A percentile compares a stretch with the other conserved stretches of the same genome.
phyloP scores from a whole-genome alignment of 2,329 filamentous ascomycete species.

The Diaporthe australafricana region DNA sequence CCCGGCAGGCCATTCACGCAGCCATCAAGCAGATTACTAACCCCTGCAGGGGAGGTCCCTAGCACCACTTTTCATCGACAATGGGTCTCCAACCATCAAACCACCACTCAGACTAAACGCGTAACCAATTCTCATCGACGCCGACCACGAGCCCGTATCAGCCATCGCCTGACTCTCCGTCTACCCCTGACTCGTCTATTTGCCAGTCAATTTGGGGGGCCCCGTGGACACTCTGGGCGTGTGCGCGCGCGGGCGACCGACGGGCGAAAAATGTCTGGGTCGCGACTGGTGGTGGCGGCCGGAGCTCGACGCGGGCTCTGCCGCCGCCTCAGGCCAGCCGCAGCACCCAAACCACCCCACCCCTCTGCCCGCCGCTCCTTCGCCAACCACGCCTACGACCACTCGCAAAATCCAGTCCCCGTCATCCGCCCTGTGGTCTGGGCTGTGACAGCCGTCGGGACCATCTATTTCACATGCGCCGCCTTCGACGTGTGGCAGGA shows the following conservation, averaged over 20 bases:
- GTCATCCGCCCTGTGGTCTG: constrained; percentile 40
- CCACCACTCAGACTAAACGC: not conserved
- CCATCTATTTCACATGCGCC: constrained; percentile 33
- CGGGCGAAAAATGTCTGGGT: constrained; percentile 17
- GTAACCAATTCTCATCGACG: not conserved
- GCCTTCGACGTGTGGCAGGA: constrained; percentile 30
- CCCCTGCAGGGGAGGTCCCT: not conserved
- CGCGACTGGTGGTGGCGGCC: not conserved
- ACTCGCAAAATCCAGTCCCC: constrained; percentile 36
- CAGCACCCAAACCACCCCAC: not conserved
- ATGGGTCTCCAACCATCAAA: constrained; percentile 1
- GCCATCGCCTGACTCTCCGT: constrained; percentile 1
- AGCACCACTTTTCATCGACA: constrained; percentile 13
- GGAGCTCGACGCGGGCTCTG: constrained; percentile 11
- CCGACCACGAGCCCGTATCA: not conserved
- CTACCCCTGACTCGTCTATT: not conserved
- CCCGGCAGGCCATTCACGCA: not conserved
- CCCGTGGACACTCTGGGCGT: constrained; percentile 5
- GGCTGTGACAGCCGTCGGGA: constrained; percentile 38
- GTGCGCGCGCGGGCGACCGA: not conserved
- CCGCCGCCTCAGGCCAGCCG: not conserved
- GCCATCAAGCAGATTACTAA: not conserved
- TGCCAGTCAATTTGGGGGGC: not conserved
- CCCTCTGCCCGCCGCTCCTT: constrained; percentile 4
- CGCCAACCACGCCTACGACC: not conserved